These are phyloP conservation scores for Rosa lucieae DNA, from an alignment of 306 rosid species.

Conservation along the genomic window DNA sequence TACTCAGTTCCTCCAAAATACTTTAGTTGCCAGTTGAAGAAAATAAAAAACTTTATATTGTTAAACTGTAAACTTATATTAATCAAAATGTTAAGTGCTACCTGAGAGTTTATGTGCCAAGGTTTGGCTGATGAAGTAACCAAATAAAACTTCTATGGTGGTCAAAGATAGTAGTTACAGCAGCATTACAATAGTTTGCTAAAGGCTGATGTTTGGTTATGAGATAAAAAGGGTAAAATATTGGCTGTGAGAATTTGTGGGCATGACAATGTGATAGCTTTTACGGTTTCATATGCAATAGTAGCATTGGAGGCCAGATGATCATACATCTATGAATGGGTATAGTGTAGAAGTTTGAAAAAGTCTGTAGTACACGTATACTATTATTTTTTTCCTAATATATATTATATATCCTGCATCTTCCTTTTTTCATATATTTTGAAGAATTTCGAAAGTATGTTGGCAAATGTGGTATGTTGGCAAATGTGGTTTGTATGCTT, in stretches of 20 bases:
- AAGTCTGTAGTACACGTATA: background rate
- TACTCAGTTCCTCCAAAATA: background rate
- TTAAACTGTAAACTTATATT: background rate
- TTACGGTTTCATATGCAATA: background rate
- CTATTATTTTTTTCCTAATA: too few species aligned
- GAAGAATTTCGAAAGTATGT: background rate
- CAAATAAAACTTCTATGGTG: background rate
- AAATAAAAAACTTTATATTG: background rate
- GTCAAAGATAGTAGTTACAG: background rate
- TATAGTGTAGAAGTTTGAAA: background rate
- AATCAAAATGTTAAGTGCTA: background rate
- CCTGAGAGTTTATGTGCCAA: background rate
- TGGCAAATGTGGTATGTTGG: constrained; percentile 1
- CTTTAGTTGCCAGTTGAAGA: constrained; percentile 3
- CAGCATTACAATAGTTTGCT: background rate
- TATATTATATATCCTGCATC: background rate
- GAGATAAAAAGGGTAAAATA: background rate
- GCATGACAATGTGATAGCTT: background rate
- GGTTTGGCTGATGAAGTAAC: background rate
- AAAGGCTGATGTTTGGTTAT: background rate
- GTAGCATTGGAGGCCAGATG: background rate
- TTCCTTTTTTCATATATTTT: background rate
- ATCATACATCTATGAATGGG: background rate
- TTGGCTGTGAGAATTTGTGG: background rate
- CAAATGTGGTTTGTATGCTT: constrained; percentile 21